Conservation (phyloP, 1,284 basidiomycete genomes). For the Anthracocystis walkeri region DNA sequence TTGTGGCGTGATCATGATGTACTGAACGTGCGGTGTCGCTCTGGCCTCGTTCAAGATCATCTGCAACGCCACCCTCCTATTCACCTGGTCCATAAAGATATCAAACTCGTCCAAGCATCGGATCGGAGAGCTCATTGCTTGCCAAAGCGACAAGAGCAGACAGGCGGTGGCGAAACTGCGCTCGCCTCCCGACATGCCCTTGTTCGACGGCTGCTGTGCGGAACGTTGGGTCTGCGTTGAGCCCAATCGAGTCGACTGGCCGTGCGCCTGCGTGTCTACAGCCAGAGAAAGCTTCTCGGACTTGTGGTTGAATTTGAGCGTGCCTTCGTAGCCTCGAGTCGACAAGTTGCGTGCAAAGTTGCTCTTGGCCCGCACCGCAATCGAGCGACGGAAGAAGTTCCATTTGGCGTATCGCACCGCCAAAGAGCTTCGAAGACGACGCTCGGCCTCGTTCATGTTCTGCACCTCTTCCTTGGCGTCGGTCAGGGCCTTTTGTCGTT, state of each 20-base stretch:
- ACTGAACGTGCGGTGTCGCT: slow-evolving; percentile 51
- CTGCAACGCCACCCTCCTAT: slow-evolving; percentile 88
- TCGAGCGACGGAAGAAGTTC: slow-evolving; percentile 86
- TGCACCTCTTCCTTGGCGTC: slow-evolving; percentile 76
- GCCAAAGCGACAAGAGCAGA: slow-evolving; percentile 91
- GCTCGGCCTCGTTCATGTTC: slow-evolving; percentile 72
- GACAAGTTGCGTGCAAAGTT: slow-evolving; percentile 85
- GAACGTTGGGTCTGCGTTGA: slow-evolving; percentile 75
- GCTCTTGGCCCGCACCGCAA: slow-evolving; percentile 84
- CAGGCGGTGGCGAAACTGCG: slow-evolving; percentile 98
- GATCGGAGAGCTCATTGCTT: slow-evolving; percentile 91
- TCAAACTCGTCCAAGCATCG: slow-evolving; percentile 86
- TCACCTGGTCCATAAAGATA: slow-evolving; percentile 95
- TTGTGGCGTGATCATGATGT: slow-evolving; percentile 66
- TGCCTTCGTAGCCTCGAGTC: slow-evolving; percentile 76
- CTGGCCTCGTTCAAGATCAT: slow-evolving; percentile 75
- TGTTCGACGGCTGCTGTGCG: slow-evolving; percentile 59
- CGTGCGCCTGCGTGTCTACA: slow-evolving; percentile 71
- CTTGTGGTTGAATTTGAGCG: slow-evolving; percentile 80
- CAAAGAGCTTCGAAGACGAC: slow-evolving; percentile 26
- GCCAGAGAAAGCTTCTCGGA: slow-evolving; percentile 78
- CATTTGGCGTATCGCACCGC: slow-evolving; percentile 74
- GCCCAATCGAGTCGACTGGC: slow-evolving; percentile 74
- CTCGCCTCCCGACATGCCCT: slow-evolving; percentile 84
- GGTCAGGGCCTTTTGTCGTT: slow-evolving; percentile 58